Conservation (phyloP, 148 eudicot genomes). For the Rhododendron molle region DNA sequence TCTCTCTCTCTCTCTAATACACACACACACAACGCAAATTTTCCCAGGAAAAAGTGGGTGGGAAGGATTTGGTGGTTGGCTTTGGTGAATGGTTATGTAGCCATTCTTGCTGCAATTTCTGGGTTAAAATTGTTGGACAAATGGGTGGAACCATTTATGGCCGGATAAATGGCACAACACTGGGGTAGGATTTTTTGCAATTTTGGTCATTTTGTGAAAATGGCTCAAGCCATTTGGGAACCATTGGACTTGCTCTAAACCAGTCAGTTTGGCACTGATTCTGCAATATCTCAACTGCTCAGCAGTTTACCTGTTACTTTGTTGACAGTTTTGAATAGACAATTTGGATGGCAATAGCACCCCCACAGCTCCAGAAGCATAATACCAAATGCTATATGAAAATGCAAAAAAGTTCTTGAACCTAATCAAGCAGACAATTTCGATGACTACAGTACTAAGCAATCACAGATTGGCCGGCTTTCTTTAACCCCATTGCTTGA, state of each 20-base stretch:
- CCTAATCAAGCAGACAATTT: background rate
- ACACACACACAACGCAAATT: too few relatives aligned
- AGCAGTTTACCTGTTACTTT: background rate
- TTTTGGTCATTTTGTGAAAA: too few relatives aligned
- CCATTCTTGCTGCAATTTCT: too few relatives aligned
- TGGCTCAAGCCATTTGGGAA: too few relatives aligned
- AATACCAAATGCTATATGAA: background rate
- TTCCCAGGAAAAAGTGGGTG: too few relatives aligned
- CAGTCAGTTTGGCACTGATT: background rate
- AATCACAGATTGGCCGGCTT: conserved; percentile 11
- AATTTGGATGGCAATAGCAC: background rate
- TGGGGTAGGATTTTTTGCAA: too few relatives aligned
- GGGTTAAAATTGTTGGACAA: too few relatives aligned
- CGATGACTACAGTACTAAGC: background rate
- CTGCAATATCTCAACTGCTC: background rate
- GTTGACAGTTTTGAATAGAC: background rate
- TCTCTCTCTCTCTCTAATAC: too few relatives aligned
- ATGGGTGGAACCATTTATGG: too few relatives aligned
- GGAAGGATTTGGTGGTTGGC: too few relatives aligned
- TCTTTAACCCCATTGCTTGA: conserved; percentile 30
- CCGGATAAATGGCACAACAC: too few relatives aligned
- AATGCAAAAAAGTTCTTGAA: background rate
- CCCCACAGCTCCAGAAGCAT: background rate
- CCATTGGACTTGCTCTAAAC: background rate
- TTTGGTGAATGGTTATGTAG: too few relatives aligned